Conservation (phyloP, 768 basidiomycete species). For the Saitozyma sp. region DNA sequence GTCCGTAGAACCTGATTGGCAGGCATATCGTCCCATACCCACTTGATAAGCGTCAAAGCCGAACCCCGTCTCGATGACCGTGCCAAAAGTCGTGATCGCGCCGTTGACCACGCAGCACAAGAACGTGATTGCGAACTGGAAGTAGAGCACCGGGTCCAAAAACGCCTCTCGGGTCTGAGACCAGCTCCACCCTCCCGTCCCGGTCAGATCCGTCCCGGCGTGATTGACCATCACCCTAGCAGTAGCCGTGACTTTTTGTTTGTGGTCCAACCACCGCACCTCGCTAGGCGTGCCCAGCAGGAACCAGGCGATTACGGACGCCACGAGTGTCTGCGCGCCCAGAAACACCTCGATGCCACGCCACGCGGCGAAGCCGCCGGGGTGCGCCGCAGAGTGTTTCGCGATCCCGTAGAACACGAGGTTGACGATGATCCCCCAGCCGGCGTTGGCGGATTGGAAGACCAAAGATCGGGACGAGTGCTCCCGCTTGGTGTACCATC, state of each 20-base stretch:
- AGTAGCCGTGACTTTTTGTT: slow-evolving; percentile 22
- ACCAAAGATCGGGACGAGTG: slow-evolving; percentile 27
- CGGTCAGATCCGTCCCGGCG: slow-evolving; percentile 18
- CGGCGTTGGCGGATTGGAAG: slow-evolving; percentile 35
- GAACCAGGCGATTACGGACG: slow-evolving; percentile 16
- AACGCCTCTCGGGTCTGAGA: slow-evolving; percentile 24
- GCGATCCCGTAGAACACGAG: slow-evolving; percentile 29
- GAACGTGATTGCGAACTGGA: slow-evolving; percentile 19
- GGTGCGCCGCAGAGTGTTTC: slow-evolving; percentile 13
- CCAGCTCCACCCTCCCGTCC: slow-evolving; percentile 17
- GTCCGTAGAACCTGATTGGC: not conserved
- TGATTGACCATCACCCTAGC: slow-evolving; percentile 26
- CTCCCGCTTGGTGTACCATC: slow-evolving; percentile 31
- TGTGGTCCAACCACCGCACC: slow-evolving; percentile 23
- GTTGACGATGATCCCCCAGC: slow-evolving; percentile 29
- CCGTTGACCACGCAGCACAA: slow-evolving; percentile 15
- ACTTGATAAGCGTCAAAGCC: slow-evolving; percentile 3
- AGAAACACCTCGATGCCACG: slow-evolving; percentile 25
- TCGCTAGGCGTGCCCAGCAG: slow-evolving; percentile 34
- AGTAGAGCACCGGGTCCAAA: slow-evolving; percentile 23
- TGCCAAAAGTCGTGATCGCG: slow-evolving; percentile 24
- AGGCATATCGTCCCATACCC: not conserved
- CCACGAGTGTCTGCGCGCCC: slow-evolving; percentile 19
- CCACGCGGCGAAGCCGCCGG: slow-evolving; percentile 22
- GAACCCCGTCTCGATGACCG: slow-evolving; percentile 7